These are phyloP conservation scores for Cladosporium halotolerans DNA, from an alignment of 2,329 filamentous ascomycete species.

Conservation along the genomic window DNA sequence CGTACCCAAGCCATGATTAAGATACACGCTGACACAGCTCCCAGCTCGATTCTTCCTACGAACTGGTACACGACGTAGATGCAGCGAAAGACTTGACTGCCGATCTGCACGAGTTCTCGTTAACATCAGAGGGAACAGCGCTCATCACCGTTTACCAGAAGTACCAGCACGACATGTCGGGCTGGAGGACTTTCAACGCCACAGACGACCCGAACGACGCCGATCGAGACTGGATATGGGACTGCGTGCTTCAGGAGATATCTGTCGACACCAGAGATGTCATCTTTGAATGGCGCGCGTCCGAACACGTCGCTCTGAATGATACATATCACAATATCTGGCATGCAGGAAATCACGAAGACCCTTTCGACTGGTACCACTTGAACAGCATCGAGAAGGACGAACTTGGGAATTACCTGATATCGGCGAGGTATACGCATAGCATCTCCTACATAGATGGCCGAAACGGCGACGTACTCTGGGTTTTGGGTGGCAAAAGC, in stretches of 20 bases:
- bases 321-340: conserved; percentile 33
- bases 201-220: conserved; percentile 23
- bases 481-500: conserved; percentile 37
- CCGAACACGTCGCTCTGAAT: conserved; percentile 45
- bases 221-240: conserved; percentile 23
- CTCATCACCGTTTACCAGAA: conserved; percentile 35
- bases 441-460: conserved; percentile 43
- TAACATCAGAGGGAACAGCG: conserved; percentile 36
- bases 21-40: neutral
- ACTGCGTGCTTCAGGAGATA: conserved; percentile 26
- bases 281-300: conserved; percentile 16
- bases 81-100: conserved; percentile 31
- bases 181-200: conserved; percentile 25
- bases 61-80: conserved; percentile 32
- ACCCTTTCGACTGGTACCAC: conserved; percentile 45
- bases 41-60: conserved; percentile 20
- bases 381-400: conserved; percentile 51
- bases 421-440: conserved; percentile 46
- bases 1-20: too few species aligned
- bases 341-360: conserved; percentile 30
- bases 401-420: conserved; percentile 44
- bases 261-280: conserved; percentile 8
- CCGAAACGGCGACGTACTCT: conserved; percentile 42
- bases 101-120: conserved; percentile 39
- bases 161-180: conserved; percentile 9